Evolutionary conservation across 768 basidiomycete genomes (phyloP), one percentile per base, ranked within the genome.

Genomic region (Tylopilus subfusipes): DNA sequence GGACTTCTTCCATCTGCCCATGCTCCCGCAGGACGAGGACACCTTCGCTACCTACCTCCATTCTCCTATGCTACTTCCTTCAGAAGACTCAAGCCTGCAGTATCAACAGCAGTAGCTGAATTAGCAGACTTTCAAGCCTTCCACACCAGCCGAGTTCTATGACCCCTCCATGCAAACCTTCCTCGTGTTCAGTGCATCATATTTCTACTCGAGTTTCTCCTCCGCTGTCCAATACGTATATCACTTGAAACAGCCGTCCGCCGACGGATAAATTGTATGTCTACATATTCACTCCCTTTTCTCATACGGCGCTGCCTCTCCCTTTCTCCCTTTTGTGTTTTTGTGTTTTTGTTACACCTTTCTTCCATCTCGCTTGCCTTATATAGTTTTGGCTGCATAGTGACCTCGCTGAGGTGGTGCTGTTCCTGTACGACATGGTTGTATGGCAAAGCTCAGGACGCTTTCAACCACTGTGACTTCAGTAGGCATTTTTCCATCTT

Each of bases 1-100:
- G 84, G 86, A 89, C 60, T 90, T 82, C 58, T 73, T 88, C 7
- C 86, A 89, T 52, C 80, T 80, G 27, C 82, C 82, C 10, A 67
- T 82, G 76, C 71, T 79, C 45, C 72, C 79, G n/a, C 77, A 78
- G 22, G 86, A 88, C 43, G 88, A 89, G 47, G 86, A 86, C 21
- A 78, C 89, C 39, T 80, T 80, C 52, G 75, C 76, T 4, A 69
- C 76, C 16, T 82, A 81, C 52, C 64, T 82, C 42, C 82, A 82
- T 62, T 82, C 81, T n/a, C 80, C 82, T 8, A 82, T 82, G 82
- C 48, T 78, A 25, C 74, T 73, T 16, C 79, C 76, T 19, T 63
- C 73, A 11, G 74, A 76, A 50, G 76, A 75, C 13, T 8, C 60
- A 22, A 52, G 54, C 21, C 13, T 16, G 10, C 60, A 63, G 1